phyloP scores from a whole-genome alignment of 257 asterid genomes.

The Solanum pennellii region DNA sequence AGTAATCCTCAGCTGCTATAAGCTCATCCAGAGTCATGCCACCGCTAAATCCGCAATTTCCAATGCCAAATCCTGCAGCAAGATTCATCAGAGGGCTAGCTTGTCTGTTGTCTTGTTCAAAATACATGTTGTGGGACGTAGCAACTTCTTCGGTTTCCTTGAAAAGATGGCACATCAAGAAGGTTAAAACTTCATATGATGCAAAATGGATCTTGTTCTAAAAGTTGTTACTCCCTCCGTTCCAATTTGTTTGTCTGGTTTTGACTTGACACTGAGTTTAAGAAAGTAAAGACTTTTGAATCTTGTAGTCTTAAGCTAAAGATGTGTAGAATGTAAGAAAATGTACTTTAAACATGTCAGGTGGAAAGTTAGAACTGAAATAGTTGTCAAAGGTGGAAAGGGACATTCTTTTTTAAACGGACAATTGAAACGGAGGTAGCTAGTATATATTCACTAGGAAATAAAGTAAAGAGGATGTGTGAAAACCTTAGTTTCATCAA shows the following conservation, averaged over 20 bases:
- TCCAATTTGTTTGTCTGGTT: neutral
- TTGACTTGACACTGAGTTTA: neutral
- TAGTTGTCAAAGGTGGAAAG: neutral
- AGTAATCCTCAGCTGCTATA: conserved; percentile 27
- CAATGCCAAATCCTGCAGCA: conserved; percentile 59
- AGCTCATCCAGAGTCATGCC: neutral
- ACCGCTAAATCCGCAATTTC: conserved; percentile 10
- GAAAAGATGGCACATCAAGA: conserved; percentile 14
- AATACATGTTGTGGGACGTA: conserved; percentile 2
- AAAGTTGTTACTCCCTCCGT: neutral
- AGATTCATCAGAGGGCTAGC: conserved; percentile 60
- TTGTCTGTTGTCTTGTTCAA: conserved; percentile 30
- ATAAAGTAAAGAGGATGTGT: conserved; percentile 6
- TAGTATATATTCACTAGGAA: neutral
- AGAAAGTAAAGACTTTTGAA: neutral
- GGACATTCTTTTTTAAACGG: neutral
- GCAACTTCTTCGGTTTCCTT: conserved; percentile 9
- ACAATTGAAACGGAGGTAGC: too few species aligned
- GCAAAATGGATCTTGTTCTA: neutral
- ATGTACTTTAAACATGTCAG: too few species aligned
- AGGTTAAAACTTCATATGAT: neutral
- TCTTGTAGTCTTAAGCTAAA: too few species aligned
- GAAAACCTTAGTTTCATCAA: conserved; percentile 20
- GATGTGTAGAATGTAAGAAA: too few species aligned
- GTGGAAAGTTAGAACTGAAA: neutral